A percentile compares a stretch with the other conserved stretches of the same genome.
Evolutionary conservation across 129 eudicot species (phyloP).

Genomic region (Centrapalus pauciflorus): DNA sequence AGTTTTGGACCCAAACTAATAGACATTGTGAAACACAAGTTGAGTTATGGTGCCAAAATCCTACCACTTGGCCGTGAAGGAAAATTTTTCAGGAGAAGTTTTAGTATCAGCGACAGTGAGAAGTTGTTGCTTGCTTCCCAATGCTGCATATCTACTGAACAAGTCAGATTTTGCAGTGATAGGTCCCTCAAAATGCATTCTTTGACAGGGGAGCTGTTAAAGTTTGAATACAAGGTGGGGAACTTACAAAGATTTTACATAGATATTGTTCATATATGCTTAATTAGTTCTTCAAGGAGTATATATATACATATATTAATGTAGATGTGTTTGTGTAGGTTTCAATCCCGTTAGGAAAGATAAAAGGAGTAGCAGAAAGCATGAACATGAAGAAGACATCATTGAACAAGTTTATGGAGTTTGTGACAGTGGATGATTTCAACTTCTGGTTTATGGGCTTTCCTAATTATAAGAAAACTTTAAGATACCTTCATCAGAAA

Average conservation of each 20-base stretch:
- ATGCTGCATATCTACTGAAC: constrained; percentile 28
- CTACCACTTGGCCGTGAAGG: constrained; percentile 17
- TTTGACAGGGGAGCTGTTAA: constrained; percentile 18
- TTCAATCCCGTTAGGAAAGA: constrained; percentile 16
- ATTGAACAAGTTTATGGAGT: constrained; percentile 30
- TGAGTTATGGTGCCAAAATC: constrained; percentile 33
- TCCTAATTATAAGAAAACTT: constrained; percentile 10
- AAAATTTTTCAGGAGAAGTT: constrained; percentile 22
- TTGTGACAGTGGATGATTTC: constrained; percentile 30
- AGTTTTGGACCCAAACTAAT: constrained; percentile 25
- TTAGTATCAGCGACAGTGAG: constrained; percentile 22
- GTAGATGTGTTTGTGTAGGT: constrained; percentile 23
- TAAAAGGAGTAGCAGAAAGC: constrained; percentile 26
- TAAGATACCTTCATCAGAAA: constrained; percentile 22
- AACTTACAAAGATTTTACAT: neutral
- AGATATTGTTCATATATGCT: neutral
- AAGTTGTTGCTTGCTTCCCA: constrained; percentile 29
- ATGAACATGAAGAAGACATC: constrained; percentile 15
- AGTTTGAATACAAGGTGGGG: constrained; percentile 28
- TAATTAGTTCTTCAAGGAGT: neutral
- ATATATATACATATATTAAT: constrained; percentile 2
- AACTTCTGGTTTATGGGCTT: constrained; percentile 39
- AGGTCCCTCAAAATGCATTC: constrained; percentile 26
- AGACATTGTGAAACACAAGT: constrained; percentile 30
- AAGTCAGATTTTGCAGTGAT: constrained; percentile 30